Evolutionary conservation across 768 basidiomycete species (phyloP), one percentile per base, ranked within the genome.

Genomic region (Lactifluus echinatus): DNA sequence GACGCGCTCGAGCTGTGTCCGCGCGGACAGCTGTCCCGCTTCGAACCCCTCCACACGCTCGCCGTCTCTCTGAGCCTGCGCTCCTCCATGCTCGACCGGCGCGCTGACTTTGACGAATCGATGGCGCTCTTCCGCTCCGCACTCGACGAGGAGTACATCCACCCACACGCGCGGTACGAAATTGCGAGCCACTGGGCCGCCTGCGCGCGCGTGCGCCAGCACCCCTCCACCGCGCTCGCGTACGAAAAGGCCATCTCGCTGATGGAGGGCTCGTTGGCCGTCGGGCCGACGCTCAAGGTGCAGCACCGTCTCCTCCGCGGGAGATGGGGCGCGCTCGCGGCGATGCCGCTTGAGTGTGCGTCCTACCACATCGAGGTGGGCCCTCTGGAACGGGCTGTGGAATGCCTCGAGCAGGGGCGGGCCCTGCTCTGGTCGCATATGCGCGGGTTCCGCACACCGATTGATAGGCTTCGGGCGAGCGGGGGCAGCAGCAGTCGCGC

Each of bases 351-450:
- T 3, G 14, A 50, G 1, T 43, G 4, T 34, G 55, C 55, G 1
- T 50, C 49, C 4, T 56, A 45, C 43, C 26, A 56, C 8, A 50
- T 56, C 49, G 55, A 45, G 49, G 17, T 29, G 26, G 55, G 55
- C 1, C 29, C 26, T 1, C 34, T 51, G 33, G 43, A 46, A 17
- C 17, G 8, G 26, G 60, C 58, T 0, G 26, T 62, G 2, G 61
- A 62, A 43, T 39, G 12, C 17, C 44, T 63, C 14, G 61, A 63
- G 37, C 42, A 19, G 26, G 61, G 61, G 2, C 60, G 61, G 2
- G 33, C 40, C 1, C 34, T 63, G 14, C 53, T 63, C n/a, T 63
- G 61, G 60, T 49, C 50, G 29, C 53, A 62, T 42, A 49, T 62
- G 46, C 60, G 53, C 8, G 50, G 52, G 8, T 42, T 62, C 21